phyloP scores from a whole-genome alignment of 2,329 filamentous ascomycete species.

The Exutisphaerella laricina region DNA sequence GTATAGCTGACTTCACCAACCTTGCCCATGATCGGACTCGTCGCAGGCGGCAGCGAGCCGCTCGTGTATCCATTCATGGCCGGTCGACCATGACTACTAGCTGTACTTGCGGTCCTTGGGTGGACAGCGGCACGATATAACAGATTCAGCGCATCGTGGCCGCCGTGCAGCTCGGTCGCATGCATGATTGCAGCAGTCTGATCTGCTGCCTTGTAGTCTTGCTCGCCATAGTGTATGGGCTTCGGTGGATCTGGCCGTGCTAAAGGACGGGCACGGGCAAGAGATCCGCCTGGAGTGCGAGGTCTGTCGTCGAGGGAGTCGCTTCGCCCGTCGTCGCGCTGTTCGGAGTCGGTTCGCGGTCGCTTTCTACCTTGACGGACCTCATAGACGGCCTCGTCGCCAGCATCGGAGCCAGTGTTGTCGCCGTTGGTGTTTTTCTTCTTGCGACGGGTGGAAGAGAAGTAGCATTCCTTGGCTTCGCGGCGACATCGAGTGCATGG shows the following conservation, averaged over 20 bases:
- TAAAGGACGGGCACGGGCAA: slow-evolving; percentile 61
- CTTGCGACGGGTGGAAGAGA: slow-evolving; percentile 90
- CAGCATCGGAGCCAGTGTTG: slow-evolving; percentile 40
- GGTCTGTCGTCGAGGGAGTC: slow-evolving; percentile 51
- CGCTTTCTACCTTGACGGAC: slow-evolving; percentile 69
- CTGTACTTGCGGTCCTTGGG: slow-evolving; percentile 41
- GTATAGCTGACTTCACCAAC: slow-evolving; percentile 17
- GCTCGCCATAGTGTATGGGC: slow-evolving; percentile 38
- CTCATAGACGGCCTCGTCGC: slow-evolving; percentile 55
- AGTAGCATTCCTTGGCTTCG: slow-evolving; percentile 95
- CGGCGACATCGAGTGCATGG: slow-evolving; percentile 90
- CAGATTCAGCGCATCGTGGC: slow-evolving; percentile 85
- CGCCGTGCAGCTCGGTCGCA: slow-evolving; percentile 71
- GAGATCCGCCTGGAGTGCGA: slow-evolving; percentile 59
- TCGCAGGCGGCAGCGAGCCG: slow-evolving; percentile 17
- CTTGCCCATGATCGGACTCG: slow-evolving; percentile 23
- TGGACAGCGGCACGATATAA: slow-evolving; percentile 73
- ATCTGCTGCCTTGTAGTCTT: slow-evolving; percentile 55
- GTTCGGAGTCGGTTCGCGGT: slow-evolving; percentile 33
- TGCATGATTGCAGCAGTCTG: slow-evolving; percentile 56
- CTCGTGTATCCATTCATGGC: slow-evolving; percentile 23
- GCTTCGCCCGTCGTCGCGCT: slow-evolving; percentile 40
- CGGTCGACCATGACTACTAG: slow-evolving; percentile 25
- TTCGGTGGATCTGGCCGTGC: slow-evolving; percentile 50
- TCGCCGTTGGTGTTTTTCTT: slow-evolving; percentile 57